A percentile compares a stretch with the other conserved stretches of the same genome.
phyloP scores from a whole-genome alignment of 441 rosid species.

The Populus tomentosa region DNA sequence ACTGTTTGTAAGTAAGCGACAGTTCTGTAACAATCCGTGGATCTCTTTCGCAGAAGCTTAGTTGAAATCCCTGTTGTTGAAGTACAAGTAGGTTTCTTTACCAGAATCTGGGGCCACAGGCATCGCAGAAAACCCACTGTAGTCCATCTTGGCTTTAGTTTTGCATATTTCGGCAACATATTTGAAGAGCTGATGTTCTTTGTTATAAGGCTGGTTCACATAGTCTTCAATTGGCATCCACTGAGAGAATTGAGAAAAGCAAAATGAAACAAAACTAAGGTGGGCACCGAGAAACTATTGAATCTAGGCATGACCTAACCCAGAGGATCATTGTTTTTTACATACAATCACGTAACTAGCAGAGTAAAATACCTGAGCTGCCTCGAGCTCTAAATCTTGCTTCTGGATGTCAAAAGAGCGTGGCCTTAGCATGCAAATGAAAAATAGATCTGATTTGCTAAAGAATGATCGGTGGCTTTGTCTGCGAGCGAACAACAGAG shows the following conservation, averaged over 20 bases:
- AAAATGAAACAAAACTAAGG: neutral
- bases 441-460: slow-evolving; percentile 54
- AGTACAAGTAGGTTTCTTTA: slow-evolving; percentile 36
- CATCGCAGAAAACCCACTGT: slow-evolving; percentile 44
- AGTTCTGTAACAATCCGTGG: no score
- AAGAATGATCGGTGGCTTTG: slow-evolving; percentile 69
- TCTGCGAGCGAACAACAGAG: slow-evolving; percentile 26
- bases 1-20: no score
- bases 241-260: slow-evolving; percentile 18
- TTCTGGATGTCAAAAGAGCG: slow-evolving; percentile 36
- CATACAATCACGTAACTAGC: no score
- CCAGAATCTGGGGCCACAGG: slow-evolving; percentile 32
- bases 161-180: slow-evolving; percentile 53
- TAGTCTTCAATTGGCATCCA: slow-evolving; percentile 68
- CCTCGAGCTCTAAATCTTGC: slow-evolving; percentile 52
- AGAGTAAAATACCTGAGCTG: slow-evolving; percentile 43
- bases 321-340: no score
- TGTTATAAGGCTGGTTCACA: slow-evolving; percentile 42
- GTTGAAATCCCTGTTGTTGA: slow-evolving; percentile 29
- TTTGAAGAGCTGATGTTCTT: slow-evolving; percentile 32
- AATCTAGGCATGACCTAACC: neutral
- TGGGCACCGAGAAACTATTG: neutral
- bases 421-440: slow-evolving; percentile 54
- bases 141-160: slow-evolving; percentile 30
- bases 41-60: no score